phyloP scores from a whole-genome alignment of 306 rosid species.

The Quercus cerris region DNA sequence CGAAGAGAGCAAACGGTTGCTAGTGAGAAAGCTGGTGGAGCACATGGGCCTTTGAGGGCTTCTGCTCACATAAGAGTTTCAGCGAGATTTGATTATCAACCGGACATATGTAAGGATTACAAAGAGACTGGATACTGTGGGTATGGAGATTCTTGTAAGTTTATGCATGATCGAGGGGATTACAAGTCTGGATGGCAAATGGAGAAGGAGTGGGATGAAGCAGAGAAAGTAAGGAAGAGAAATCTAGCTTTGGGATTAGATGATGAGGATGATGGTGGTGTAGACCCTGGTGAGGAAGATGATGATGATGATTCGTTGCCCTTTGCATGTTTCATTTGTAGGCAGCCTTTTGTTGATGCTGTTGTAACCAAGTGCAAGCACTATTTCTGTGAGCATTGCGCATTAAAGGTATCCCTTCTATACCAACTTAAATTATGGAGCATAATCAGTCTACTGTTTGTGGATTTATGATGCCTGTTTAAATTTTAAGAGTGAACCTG shows the following conservation, averaged over 20 bases:
- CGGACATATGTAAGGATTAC: slow-evolving; percentile 85
- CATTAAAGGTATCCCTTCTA: slow-evolving; percentile 55
- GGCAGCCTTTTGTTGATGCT: slow-evolving; percentile 81
- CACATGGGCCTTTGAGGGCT: slow-evolving; percentile 92
- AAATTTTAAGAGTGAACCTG: background rate
- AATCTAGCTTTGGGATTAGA: slow-evolving; percentile 56
- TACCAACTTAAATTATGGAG: background rate
- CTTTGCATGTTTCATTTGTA: slow-evolving; percentile 78
- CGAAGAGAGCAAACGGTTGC: slow-evolving; percentile 78
- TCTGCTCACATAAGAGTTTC: slow-evolving; percentile 87
- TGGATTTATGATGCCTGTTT: background rate
- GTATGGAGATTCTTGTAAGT: slow-evolving; percentile 79
- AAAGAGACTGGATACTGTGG: slow-evolving; percentile 90
- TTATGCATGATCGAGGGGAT: slow-evolving; percentile 97
- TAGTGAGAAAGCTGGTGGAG: slow-evolving; percentile 81
- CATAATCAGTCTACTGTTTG: background rate
- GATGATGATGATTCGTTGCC: slow-evolving; percentile 58
- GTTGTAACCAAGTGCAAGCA: slow-evolving; percentile 79
- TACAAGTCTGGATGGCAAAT: slow-evolving; percentile 90
- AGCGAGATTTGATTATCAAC: slow-evolving; percentile 86
- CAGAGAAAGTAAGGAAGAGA: slow-evolving; percentile 77
- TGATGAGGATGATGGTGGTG: slow-evolving; percentile 40
- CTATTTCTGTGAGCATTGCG: slow-evolving; percentile 85
- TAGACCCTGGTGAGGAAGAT: slow-evolving; percentile 40
- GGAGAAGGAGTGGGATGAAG: slow-evolving; percentile 95